A percentile compares a stretch with the other conserved stretches of the same genome.
phyloP scores from a whole-genome alignment of 805 yeast genomes.

The Hanseniaspora hatyaiensis region DNA sequence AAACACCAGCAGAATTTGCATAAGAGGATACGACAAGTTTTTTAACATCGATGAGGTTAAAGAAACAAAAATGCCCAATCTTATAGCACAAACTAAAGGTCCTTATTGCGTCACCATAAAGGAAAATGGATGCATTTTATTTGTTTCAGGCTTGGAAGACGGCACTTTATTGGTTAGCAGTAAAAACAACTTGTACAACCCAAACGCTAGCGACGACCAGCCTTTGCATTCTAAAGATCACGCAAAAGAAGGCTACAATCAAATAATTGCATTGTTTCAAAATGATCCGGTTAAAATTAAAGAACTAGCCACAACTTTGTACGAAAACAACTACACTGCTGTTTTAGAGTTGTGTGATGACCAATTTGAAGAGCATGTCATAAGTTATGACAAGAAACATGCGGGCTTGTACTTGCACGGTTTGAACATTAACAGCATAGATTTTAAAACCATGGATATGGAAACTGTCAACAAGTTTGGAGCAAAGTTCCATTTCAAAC shows the following conservation, averaged over 20 bases:
- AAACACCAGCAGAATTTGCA: conserved; percentile 38
- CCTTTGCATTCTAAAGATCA: conserved; percentile 32
- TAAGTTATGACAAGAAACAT: conserved; percentile 49
- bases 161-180: conserved; percentile 80
- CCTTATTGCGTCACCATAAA: conserved; percentile 75
- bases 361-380: conserved; percentile 81
- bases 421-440: conserved; percentile 52
- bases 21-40: conserved; percentile 90
- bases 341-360: conserved; percentile 93
- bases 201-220: no score
- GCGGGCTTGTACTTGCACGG: conserved; percentile 91
- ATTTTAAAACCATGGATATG: conserved; percentile 56
- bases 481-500: conserved; percentile 53
- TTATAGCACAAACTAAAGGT: conserved; percentile 45
- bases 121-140: conserved; percentile 87
- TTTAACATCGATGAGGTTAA: conserved; percentile 65
- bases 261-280: conserved; percentile 44
- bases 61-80: conserved; percentile 38
- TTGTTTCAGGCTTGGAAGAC: conserved; percentile 63
- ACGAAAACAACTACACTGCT: conserved; percentile 53
- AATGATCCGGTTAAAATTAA: conserved; percentile 30
- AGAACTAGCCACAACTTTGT: conserved; percentile 48
- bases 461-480: conserved; percentile 52
- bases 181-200: conserved; percentile 70
- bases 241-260: conserved; percentile 57